Evolutionary conservation across 306 rosid genomes (phyloP).

Genomic region (Prunus fruticosa): DNA sequence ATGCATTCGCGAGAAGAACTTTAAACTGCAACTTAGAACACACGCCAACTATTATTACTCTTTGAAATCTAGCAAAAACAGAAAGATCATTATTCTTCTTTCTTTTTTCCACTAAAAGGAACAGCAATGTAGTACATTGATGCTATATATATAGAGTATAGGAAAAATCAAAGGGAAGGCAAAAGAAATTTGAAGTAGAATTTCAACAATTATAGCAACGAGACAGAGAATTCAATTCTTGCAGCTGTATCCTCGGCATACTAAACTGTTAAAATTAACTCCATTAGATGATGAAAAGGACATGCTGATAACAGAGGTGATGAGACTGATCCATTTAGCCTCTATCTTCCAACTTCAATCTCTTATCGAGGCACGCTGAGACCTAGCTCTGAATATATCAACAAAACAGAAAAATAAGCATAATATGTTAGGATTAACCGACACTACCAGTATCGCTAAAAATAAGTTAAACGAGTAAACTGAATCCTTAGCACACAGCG

Average conservation of each 20-base stretch:
- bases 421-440: conserved; percentile 8
- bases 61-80: neutral
- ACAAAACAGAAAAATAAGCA: neutral
- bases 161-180: conserved; percentile 4
- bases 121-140: conserved; percentile 3
- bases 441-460: neutral
- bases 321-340: conserved; percentile 28
- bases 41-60: neutral
- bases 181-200: conserved; percentile 3
- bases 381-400: conserved; percentile 59
- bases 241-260: conserved; percentile 20
- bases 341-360: conserved; percentile 31
- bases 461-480: neutral
- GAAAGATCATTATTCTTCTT: neutral
- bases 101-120: neutral
- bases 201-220: conserved; percentile 22
- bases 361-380: conserved; percentile 69
- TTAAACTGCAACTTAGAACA: neutral
- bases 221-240: conserved; percentile 33
- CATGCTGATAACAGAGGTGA: conserved; percentile 14
- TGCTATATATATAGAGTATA: neutral
- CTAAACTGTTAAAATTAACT: conserved; percentile 27
- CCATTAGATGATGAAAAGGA: conserved; percentile 24
- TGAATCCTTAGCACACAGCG: neutral
- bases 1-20: neutral